These are phyloP conservation scores for Orbilia quercus DNA, from an alignment of 2,329 filamentous ascomycete species.

Conservation along the genomic window DNA sequence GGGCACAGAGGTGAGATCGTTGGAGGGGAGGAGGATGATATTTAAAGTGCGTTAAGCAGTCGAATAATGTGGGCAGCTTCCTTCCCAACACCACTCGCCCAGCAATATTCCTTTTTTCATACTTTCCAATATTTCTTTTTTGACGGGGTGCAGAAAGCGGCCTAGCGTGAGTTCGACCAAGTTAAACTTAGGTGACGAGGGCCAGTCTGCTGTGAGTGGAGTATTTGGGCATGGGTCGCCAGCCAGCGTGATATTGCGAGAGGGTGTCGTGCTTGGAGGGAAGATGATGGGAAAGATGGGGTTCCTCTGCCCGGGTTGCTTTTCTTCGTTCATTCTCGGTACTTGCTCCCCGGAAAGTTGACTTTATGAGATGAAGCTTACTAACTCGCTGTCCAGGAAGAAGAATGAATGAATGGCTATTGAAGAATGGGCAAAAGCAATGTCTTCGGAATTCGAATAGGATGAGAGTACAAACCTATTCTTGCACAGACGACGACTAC, in stretches of 20 bases:
- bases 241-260: slow-evolving; percentile 54
- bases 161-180: slow-evolving; percentile 22
- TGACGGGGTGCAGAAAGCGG: slow-evolving; percentile 7
- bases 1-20: slow-evolving; percentile 21
- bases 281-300: neutral
- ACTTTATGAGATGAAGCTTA: neutral
- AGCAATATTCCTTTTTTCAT: slow-evolving; percentile 5
- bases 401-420: neutral
- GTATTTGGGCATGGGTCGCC: slow-evolving; percentile 26
- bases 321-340: neutral
- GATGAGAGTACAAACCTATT: no score
- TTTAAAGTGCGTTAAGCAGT: slow-evolving; percentile 37
- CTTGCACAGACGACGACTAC: no score
- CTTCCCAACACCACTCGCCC: neutral
- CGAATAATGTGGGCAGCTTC: neutral
- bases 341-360: neutral
- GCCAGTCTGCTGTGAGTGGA: slow-evolving; percentile 37
- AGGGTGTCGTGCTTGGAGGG: slow-evolving; percentile 52
- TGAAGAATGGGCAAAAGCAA: slow-evolving; percentile 6
- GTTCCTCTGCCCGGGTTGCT: neutral
- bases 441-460: neutral
- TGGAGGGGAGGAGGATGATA: slow-evolving; percentile 50
- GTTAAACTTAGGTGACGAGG: slow-evolving; percentile 55
- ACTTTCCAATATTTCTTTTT: slow-evolving; percentile 11
- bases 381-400: neutral